A percentile compares a stretch with the other conserved stretches of the same genome.
These are phyloP conservation scores for Tilletia indica DNA, from an alignment of 1,284 basidiomycete genomes.

Conservation along the genomic window DNA sequence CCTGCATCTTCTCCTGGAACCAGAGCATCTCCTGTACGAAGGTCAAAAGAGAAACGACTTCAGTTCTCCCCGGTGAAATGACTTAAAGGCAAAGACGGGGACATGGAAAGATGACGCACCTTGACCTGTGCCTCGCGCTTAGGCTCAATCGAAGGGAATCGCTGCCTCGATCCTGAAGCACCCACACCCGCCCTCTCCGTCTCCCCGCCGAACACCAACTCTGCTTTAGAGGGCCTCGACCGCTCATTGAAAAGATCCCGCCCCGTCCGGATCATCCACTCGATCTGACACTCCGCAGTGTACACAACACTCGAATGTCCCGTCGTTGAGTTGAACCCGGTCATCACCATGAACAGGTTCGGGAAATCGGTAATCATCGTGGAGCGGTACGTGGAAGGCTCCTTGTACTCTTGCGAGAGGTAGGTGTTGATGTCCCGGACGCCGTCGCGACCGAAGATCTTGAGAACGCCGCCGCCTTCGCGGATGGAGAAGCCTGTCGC, in stretches of 20 bases:
- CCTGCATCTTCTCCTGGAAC: conserved; percentile 29
- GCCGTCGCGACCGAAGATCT: conserved; percentile 29
- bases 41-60: background rate
- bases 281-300: conserved; percentile 26
- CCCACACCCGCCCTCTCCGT: background rate
- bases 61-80: background rate
- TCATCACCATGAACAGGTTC: conserved; percentile 45
- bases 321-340: conserved; percentile 47
- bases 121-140: conserved; percentile 28
- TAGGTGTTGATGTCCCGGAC: conserved; percentile 20
- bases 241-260: conserved; percentile 26
- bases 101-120: background rate
- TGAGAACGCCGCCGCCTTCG: conserved; percentile 29
- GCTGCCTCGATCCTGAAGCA: conserved; percentile 11
- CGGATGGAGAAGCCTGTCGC: conserved; percentile 34
- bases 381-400: conserved; percentile 34
- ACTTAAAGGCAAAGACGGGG: background rate
- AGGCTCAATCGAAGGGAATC: conserved; percentile 26
- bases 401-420: conserved; percentile 31
- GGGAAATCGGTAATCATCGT: conserved; percentile 47
- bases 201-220: background rate
- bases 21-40: conserved; percentile 23
- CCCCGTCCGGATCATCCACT: conserved; percentile 25
- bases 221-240: background rate
- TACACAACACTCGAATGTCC: conserved; percentile 34